Conservation (phyloP, 176 grass and related monocot genomes). For the Aegilops sharonensis region DNA sequence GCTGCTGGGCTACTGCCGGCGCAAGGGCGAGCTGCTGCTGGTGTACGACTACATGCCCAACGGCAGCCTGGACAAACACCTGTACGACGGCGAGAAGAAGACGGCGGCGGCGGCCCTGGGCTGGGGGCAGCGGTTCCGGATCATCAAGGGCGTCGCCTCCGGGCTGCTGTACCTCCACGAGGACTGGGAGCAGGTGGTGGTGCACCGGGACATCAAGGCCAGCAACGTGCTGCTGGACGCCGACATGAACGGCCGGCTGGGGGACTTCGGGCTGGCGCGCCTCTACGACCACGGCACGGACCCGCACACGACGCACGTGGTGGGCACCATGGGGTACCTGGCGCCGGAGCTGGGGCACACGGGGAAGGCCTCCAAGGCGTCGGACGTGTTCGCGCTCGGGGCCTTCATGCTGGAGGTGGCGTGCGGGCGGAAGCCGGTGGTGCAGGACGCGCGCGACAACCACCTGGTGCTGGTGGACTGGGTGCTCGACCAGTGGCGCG, state of each 20-base stretch:
- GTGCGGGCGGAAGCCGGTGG: slow-evolving; percentile 57
- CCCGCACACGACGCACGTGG: slow-evolving; percentile 62
- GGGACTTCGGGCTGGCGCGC: slow-evolving; percentile 63
- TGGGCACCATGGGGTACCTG: slow-evolving; percentile 64
- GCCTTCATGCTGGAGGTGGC: slow-evolving; percentile 58
- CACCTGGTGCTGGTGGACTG: slow-evolving; percentile 52
- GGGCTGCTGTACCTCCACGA: slow-evolving; percentile 81
- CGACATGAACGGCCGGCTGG: slow-evolving; percentile 52
- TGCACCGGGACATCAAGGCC: slow-evolving; percentile 91
- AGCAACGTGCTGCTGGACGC: slow-evolving; percentile 83
- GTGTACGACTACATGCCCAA: slow-evolving; percentile 94
- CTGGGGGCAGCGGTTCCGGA: slow-evolving; percentile 44
- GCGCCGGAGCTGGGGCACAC: slow-evolving; percentile 58
- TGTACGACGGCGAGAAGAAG: slow-evolving; percentile 26
- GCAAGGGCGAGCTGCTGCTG: slow-evolving; percentile 74
- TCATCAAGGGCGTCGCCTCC: slow-evolving; percentile 51
- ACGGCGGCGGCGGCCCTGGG: neutral
- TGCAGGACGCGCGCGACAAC: slow-evolving; percentile 36
- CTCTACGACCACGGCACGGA: slow-evolving; percentile 67
- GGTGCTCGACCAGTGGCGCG: slow-evolving; percentile 53
- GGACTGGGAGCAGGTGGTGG: slow-evolving; percentile 86
- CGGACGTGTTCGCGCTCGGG: slow-evolving; percentile 58
- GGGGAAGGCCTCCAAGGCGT: slow-evolving; percentile 54
- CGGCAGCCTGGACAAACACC: slow-evolving; percentile 75
- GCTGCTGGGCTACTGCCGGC: slow-evolving; percentile 77